phyloP scores from a whole-genome alignment of 768 basidiomycete genomes.

The Exidia glandulosa region DNA sequence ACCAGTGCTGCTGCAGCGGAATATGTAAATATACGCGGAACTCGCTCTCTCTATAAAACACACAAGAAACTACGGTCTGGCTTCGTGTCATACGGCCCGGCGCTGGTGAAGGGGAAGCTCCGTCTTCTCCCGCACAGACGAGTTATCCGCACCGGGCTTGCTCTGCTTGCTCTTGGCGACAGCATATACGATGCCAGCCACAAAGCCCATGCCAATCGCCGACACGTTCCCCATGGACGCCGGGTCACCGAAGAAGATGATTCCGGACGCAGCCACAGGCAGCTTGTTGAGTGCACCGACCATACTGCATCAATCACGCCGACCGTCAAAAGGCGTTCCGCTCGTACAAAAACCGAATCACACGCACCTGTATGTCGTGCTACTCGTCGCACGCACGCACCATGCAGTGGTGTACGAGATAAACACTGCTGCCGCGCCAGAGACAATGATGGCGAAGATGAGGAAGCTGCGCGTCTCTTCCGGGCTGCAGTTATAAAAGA shows the following conservation, averaged over 20 bases:
- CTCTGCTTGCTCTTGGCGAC: slow-evolving; percentile 92
- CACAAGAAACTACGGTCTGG: too few species aligned
- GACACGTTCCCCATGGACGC: slow-evolving; percentile 83
- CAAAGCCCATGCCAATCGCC: slow-evolving; percentile 79
- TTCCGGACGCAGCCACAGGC: slow-evolving; percentile 96
- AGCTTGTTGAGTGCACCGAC: slow-evolving; percentile 96
- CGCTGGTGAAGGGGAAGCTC: slow-evolving; percentile 46
- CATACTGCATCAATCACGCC: slow-evolving; percentile 46
- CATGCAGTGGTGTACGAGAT: slow-evolving; percentile 98
- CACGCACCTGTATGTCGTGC: slow-evolving; percentile 90
- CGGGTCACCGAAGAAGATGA: slow-evolving; percentile 91
- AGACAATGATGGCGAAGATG: slow-evolving; percentile 83
- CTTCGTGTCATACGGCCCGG: slow-evolving; percentile 4
- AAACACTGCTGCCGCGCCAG: slow-evolving; percentile 93
- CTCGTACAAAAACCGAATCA: neutral
- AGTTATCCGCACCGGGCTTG: slow-evolving; percentile 47
- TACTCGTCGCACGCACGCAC: slow-evolving; percentile 92
- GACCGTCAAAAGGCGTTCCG: neutral
- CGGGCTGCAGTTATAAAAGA: slow-evolving; percentile 46
- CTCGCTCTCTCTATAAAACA: neutral
- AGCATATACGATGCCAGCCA: slow-evolving; percentile 86
- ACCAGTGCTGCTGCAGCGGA: neutral
- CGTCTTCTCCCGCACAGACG: slow-evolving; percentile 11
- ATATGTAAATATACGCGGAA: too few species aligned
- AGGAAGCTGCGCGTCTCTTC: slow-evolving; percentile 65